Evolutionary conservation across 192 early-diverging fungal species (phyloP), one percentile per base, ranked within the genome.

Genomic region (Podila epicladia): DNA sequence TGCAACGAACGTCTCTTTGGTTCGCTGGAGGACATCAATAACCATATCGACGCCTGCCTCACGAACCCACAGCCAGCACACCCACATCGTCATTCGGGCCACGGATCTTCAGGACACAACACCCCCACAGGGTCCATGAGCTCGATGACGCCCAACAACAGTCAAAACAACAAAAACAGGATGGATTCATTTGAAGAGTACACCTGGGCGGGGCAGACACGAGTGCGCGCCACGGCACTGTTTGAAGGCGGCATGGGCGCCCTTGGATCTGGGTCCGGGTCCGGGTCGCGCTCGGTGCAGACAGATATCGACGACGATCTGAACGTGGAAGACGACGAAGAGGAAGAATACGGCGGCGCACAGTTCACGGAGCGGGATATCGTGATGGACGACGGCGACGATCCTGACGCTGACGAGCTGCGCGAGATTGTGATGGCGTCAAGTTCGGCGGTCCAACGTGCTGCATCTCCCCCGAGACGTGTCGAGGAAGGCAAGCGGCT

Each of bases 321-420:
- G 22, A 92, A 95, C 82, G 91, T 97, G 20, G 95, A 97, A 62
- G 91, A 91, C 6, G 93, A 96, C 45, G 94, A 90, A 65, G 91
- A 89, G 33, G 85, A 86, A 17, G 82, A 87, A 41, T 97, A 89
- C 78, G 96, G 96, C 2, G 75, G 82, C 5, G 73, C 89, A 9
- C 96, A 97, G 74, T 97, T 90, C 73, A 80, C 86, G 15, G 93
- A 97, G 63, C 73, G 82, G 8, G 93, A 94, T 64, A 82, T 95
- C n/a, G 74, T 87, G 17, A 83, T 85, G 51, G 73, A 83, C 55
- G 59, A 79, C 48, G 75, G 72, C 29, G 84, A 74, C 26, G 82
- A 82, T 33, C 75, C 76, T 22, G 82, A 86, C 55, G 69, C 67
- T 9, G 78, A 71, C 17, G 85, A 83, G 35, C 60, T 75, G 38